Evolutionary conservation across 2,329 filamentous ascomycete genomes (phyloP), one percentile per base, ranked within the genome.

Genomic region (Sclerotinia borealis): DNA sequence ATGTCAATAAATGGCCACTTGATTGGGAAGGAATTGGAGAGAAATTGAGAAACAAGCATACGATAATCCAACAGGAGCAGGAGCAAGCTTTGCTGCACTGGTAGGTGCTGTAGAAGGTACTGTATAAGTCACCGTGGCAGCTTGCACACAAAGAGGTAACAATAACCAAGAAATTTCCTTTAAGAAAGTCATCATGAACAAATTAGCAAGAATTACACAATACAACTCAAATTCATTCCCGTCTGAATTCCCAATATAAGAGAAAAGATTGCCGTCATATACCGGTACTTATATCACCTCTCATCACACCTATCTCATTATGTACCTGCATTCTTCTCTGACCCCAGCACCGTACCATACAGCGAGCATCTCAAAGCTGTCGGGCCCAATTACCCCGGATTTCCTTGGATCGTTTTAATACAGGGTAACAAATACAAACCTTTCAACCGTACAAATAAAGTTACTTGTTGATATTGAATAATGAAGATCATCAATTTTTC

Each of bases 51-150:
- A 2, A 7, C 19, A 13, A 15, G 72, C 78, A 69, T 69, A 80
- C 76, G 79, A 81, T 39, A 81, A 71, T 3, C 79, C 79, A 1
- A 81, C 75, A 7, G 79, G 79, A 1, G 79, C 77, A 36, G 72
- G 71, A 51, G 76, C 74, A 13, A 80, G 68, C 27, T 59, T 55
- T 34, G 64, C 54, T 51, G 69, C 67, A 31, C 45, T 61, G 17
- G 47, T 62, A 11, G 71, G 70, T 43, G 68, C 69, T 58, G 65
- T 52, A 10, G 61, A 34, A 5, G 70, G 70, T n/a, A 72, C 47
- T 37, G 65, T 63, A 56, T 73, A 71, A 15, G 43, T 48, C n/a
- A 56, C 31, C n/a, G 60, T 56, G 7, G 41, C 59, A 47, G 59
- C 60, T 48, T 62, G 29, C 19, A 10, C 50, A 47, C 48, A 10